Conservation (phyloP, 2,329 filamentous ascomycete species). For the Balansia obtecta region DNA sequence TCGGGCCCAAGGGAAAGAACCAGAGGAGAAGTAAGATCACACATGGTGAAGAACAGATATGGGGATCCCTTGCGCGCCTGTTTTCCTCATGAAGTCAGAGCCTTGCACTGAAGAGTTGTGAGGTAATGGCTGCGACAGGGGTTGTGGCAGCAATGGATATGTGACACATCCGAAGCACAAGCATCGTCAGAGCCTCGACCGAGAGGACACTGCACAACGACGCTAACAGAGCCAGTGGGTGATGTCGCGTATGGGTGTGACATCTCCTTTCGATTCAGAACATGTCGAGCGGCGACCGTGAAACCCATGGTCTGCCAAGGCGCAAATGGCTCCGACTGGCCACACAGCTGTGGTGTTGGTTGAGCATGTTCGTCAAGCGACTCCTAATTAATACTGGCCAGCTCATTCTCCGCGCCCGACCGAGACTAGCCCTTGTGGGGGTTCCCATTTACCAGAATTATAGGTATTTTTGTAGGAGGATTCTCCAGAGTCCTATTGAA, state of each 20-base stretch:
- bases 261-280: not conserved
- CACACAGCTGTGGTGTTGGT: not conserved
- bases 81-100: not conserved
- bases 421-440: not conserved
- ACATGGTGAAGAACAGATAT: not conserved
- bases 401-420: not conserved
- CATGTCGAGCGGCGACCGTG: not conserved
- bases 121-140: constrained; percentile 10
- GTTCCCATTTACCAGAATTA: too few relatives aligned
- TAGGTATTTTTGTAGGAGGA: too few relatives aligned
- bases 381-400: not conserved
- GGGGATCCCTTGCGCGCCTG: not conserved
- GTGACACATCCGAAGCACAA: constrained; percentile 35
- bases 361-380: not conserved
- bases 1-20: constrained; percentile 2
- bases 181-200: constrained; percentile 7
- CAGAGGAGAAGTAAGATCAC: constrained; percentile 4
- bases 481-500: too few relatives aligned
- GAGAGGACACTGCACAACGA: constrained; percentile 4
- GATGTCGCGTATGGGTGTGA: not conserved
- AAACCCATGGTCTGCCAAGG: not conserved
- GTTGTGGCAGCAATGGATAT: constrained; percentile 25
- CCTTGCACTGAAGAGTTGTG: not conserved
- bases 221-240: not conserved
- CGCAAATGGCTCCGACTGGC: not conserved